Percentiles rank a stretch among this genome's conserved stretches.
Evolutionary conservation across 2,329 filamentous ascomycete genomes (phyloP).

Genomic region (Penicillium sp.): DNA sequence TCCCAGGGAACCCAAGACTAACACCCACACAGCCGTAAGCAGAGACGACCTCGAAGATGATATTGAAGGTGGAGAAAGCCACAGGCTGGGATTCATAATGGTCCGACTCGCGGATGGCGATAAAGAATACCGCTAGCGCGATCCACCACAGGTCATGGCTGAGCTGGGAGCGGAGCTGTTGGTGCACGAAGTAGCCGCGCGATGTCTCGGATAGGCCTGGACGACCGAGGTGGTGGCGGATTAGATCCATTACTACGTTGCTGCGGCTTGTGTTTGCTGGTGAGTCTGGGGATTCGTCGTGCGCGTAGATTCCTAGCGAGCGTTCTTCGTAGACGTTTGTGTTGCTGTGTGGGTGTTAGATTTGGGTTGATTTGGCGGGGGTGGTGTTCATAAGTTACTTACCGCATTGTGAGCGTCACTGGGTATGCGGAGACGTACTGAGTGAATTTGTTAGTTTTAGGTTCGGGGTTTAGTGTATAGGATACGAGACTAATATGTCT

Average conservation of each 20-base stretch:
- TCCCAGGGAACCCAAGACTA: constrained; percentile 55
- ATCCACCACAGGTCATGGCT: constrained; percentile 69
- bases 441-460: constrained; percentile 10
- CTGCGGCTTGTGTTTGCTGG: constrained; percentile 20
- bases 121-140: constrained; percentile 59
- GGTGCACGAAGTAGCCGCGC: constrained; percentile 52
- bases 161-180: constrained; percentile 64
- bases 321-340: constrained; percentile 72
- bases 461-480: neutral
- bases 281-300: constrained; percentile 29
- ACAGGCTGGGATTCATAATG: constrained; percentile 55
- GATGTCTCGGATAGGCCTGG: constrained; percentile 33
- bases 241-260: constrained; percentile 28
- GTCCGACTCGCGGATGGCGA: constrained; percentile 60
- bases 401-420: constrained; percentile 38
- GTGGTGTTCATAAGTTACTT: constrained; percentile 1
- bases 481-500: neutral
- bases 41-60: constrained; percentile 50
- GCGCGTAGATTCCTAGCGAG: constrained; percentile 54
- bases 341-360: constrained; percentile 46
- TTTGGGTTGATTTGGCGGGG: neutral
- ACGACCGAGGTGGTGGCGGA: constrained; percentile 29
- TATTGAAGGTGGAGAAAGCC: constrained; percentile 59
- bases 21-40: constrained; percentile 64
- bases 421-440: constrained; percentile 41